phyloP scores from a whole-genome alignment of 345 rosid species.

The Kandelia obovata region DNA sequence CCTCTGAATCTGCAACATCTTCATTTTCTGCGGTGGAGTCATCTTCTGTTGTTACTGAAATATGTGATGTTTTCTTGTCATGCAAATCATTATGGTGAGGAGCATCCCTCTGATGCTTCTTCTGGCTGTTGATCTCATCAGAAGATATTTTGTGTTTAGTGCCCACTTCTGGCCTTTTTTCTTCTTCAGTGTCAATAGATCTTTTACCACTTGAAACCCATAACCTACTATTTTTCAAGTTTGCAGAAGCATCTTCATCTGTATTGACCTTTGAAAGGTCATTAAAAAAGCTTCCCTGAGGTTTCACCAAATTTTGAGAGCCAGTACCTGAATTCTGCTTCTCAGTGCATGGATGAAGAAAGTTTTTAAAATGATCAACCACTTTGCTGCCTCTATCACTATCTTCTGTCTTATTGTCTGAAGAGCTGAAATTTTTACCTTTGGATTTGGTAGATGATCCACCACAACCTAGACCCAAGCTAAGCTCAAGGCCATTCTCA shows the following conservation, averaged over 20 bases:
- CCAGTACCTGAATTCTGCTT: slow-evolving; percentile 58
- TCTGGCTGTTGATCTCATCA: slow-evolving; percentile 50
- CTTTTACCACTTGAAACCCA: slow-evolving; percentile 46
- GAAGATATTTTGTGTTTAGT: slow-evolving; percentile 65
- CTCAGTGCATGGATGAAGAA: slow-evolving; percentile 53
- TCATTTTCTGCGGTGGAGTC: slow-evolving; percentile 91
- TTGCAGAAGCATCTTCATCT: slow-evolving; percentile 54
- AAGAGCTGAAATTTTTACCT: slow-evolving; percentile 53
- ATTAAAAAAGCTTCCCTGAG: slow-evolving; percentile 77
- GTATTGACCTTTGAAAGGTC: slow-evolving; percentile 56
- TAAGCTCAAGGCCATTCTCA: slow-evolving; percentile 88
- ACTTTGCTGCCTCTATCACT: slow-evolving; percentile 62
- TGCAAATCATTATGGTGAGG: slow-evolving; percentile 43
- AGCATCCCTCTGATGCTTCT: slow-evolving; percentile 57
- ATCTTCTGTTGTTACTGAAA: slow-evolving; percentile 75
- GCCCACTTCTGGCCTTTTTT: slow-evolving; percentile 42
- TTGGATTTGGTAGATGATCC: slow-evolving; percentile 69
- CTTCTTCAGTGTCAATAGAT: slow-evolving; percentile 55
- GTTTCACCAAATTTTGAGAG: slow-evolving; percentile 56
- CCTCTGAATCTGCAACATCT: slow-evolving; percentile 94
- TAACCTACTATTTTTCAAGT: slow-evolving; percentile 41
- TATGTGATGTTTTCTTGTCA: slow-evolving; percentile 65
- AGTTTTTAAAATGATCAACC: slow-evolving; percentile 68
- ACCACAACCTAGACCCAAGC: slow-evolving; percentile 91
- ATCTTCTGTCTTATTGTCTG: slow-evolving; percentile 56